Evolutionary conservation across 1,139 yeast species (phyloP), one percentile per base, ranked within the genome.

Genomic region (Saccharomyces hybrid): DNA sequence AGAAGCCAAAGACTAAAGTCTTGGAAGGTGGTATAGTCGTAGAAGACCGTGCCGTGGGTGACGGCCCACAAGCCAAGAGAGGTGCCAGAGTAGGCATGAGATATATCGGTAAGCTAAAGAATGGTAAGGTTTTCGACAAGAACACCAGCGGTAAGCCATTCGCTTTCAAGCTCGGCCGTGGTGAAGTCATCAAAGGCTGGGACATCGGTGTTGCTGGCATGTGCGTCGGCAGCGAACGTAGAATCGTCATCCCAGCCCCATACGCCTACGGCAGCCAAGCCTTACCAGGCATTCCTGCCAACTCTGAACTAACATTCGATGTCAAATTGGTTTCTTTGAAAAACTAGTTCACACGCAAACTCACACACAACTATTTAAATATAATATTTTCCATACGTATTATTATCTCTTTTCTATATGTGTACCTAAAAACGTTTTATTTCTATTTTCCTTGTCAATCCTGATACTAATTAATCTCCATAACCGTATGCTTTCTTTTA

Each of bases 151-250:
- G 99, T 66, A 91, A 89, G 78, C 99, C 99, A 68, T 93, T 95
- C 73, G 75, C 77, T 61, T 95, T 93, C 76, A 83, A 82, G 62
- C 82, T 93, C 65, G 99, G 99, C 67, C 88, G 87, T 73, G 99
- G 99, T 70, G 98, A 95, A 76, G 96, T 96, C 69, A 95, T 95
- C 78, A 89, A 88, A 75, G 99, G 98, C 61, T 93, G 96, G 86
- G 99, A 93, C 72, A 80, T 91, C 67, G 99, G 99, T 79, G 95
- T 93, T 66, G 89, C 91, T 56, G 99, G 99, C 72, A 91, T 95
- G 98, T 84, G 96, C 59, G 96, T 89, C 71, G 96, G 96, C 67
- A 99, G 99, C 70, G 99, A 95, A 80, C 90, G 99, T 81, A 86
- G 99, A 78, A 90, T 95, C 62, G 80, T 89, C 60, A 88, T 95